These are phyloP conservation scores for Ceratocystis harringtonii DNA, from an alignment of 2,329 filamentous ascomycete genomes.

Conservation along the genomic window DNA sequence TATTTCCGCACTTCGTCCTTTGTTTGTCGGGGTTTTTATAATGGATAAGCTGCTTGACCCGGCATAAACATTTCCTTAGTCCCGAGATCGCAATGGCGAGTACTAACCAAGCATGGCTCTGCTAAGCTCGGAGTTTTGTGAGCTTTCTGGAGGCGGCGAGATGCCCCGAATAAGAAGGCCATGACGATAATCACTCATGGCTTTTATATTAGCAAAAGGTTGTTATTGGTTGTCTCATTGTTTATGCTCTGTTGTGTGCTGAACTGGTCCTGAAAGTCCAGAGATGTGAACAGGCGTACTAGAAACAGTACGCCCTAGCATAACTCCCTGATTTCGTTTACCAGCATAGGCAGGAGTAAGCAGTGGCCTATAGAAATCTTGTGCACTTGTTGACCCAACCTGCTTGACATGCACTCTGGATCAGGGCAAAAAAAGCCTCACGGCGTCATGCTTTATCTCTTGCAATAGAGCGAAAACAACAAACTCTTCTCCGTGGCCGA, in stretches of 20 bases:
- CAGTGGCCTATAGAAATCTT: too few relatives aligned
- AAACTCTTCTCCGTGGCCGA: not conserved
- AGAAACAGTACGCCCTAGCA: too few relatives aligned
- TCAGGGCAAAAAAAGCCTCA: not conserved
- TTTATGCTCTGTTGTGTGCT: too few relatives aligned
- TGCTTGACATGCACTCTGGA: too few relatives aligned
- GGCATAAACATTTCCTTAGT: not conserved
- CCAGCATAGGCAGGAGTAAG: too few relatives aligned
- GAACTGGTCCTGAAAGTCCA: too few relatives aligned
- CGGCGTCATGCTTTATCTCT: not conserved
- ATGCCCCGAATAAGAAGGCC: not conserved
- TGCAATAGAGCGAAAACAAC: not conserved
- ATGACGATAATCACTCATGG: not conserved
- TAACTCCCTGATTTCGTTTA: not conserved
- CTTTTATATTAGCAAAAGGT: too few relatives aligned
- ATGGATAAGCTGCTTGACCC: not conserved
- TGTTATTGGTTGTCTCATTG: too few relatives aligned
- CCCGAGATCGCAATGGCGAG: not conserved
- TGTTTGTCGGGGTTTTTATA: not conserved
- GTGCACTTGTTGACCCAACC: too few relatives aligned
- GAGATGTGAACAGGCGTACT: too few relatives aligned
- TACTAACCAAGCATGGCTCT: not conserved
- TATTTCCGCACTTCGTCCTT: not conserved
- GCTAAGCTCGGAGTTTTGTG: not conserved
- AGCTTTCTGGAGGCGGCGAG: not conserved